Evolutionary conservation across 2,329 filamentous ascomycete genomes (phyloP).

Genomic region (Cytospora chrysosperma): DNA sequence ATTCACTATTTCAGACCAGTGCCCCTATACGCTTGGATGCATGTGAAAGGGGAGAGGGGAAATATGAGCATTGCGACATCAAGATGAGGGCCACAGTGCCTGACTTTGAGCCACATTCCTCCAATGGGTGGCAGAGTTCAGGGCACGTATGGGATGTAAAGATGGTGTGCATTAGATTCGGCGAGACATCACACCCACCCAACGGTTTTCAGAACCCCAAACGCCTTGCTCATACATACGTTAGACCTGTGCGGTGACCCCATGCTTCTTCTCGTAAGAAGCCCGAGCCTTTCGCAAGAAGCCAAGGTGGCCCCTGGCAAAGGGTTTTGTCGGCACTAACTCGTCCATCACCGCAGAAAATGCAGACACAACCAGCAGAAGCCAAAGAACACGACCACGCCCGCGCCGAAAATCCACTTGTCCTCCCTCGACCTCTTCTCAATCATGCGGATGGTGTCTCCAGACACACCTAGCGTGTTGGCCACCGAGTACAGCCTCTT

Average conservation of each 20-base stretch:
- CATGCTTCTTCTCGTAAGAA: no score
- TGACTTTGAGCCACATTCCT: background rate
- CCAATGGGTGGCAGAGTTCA: background rate
- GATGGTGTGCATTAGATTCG: background rate
- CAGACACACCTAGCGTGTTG: conserved; percentile 89
- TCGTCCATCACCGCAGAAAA: conserved; percentile 64
- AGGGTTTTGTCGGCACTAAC: background rate
- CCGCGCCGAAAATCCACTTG: conserved; percentile 95
- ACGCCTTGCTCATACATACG: conserved; percentile 24
- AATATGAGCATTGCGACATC: background rate
- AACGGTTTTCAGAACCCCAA: conserved; percentile 3
- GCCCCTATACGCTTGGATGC: no score
- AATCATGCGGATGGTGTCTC: conserved; percentile 96
- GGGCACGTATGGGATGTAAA: background rate
- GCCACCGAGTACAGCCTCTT: conserved; percentile 86
- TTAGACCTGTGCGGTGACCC: background rate
- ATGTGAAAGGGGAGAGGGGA: no score
- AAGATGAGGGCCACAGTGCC: background rate
- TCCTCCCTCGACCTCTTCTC: conserved; percentile 89
- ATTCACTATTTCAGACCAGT: background rate
- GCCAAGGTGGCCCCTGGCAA: background rate
- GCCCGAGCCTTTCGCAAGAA: background rate
- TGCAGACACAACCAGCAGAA: conserved; percentile 93
- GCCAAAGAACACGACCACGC: conserved; percentile 79
- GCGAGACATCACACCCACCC: background rate